Evolutionary conservation across 176 grass and related monocot genomes (phyloP).

Genomic region (Carex pumila): DNA sequence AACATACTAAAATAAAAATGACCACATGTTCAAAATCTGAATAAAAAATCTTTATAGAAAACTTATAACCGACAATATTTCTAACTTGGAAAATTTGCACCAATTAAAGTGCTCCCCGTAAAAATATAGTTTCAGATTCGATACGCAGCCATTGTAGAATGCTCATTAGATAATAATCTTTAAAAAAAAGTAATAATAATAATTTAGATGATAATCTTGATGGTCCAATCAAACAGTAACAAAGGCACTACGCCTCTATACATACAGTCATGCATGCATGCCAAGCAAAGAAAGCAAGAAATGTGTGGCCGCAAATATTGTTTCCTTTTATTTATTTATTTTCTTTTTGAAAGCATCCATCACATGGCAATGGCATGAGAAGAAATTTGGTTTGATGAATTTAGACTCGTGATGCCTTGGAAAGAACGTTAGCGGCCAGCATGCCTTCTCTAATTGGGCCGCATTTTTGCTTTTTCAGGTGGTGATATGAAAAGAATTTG

Average conservation of each 20-base stretch:
- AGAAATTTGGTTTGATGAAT: not conserved
- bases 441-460: not conserved
- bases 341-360: not conserved
- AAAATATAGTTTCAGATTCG: not conserved
- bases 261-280: too few relatives aligned
- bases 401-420: not conserved
- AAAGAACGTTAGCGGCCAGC: not conserved
- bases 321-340: not conserved
- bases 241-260: not conserved
- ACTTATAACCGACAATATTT: too few relatives aligned
- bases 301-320: not conserved
- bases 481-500: not conserved
- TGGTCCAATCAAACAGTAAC: not conserved
- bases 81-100: too few relatives aligned
- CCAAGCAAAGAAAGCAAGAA: not conserved
- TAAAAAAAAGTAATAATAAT: not conserved
- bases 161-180: not conserved
- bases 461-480: conserved; percentile 6
- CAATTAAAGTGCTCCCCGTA: too few relatives aligned
- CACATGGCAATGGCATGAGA: not conserved
- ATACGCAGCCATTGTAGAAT: not conserved
- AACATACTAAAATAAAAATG: too few relatives aligned
- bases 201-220: not conserved
- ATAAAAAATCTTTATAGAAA: too few relatives aligned
- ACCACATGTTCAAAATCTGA: too few relatives aligned